phyloP scores from a whole-genome alignment of 2,329 filamentous ascomycete species.

The Fusarium scirpi region DNA sequence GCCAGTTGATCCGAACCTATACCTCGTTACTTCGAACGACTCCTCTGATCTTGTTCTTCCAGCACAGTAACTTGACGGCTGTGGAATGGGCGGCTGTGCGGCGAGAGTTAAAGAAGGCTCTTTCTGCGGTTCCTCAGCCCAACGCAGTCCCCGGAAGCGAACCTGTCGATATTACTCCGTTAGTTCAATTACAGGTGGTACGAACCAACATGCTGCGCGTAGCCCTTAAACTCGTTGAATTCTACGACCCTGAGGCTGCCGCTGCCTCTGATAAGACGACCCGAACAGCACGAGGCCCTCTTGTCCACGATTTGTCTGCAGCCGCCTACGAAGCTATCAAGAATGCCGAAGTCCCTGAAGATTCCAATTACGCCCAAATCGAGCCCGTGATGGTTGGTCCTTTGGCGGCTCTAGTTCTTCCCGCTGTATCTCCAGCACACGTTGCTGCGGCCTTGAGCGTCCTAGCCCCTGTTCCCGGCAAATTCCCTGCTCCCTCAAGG shows the following conservation, averaged over 20 bases:
- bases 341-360: conserved; percentile 50
- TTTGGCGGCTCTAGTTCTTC: conserved; percentile 82
- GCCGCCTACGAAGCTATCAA: conserved; percentile 64
- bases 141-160: conserved; percentile 43
- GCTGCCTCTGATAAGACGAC: conserved; percentile 49
- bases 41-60: conserved; percentile 86
- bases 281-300: conserved; percentile 49
- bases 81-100: conserved; percentile 67
- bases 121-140: conserved; percentile 57
- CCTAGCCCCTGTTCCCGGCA: conserved; percentile 76
- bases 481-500: conserved; percentile 82
- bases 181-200: conserved; percentile 83
- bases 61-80: conserved; percentile 76
- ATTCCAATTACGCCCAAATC: conserved; percentile 68
- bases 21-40: conserved; percentile 88
- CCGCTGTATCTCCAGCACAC: conserved; percentile 84
- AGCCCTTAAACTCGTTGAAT: conserved; percentile 87
- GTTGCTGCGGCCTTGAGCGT: conserved; percentile 84
- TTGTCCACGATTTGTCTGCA: conserved; percentile 66
- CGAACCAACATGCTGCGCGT: conserved; percentile 90
- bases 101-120: conserved; percentile 58
- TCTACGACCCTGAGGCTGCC: conserved; percentile 69
- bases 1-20: conserved; percentile 87
- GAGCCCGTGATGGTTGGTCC: conserved; percentile 85
- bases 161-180: conserved; percentile 64